phyloP scores from a whole-genome alignment of 805 yeast genomes.

The Pichia exigua region DNA sequence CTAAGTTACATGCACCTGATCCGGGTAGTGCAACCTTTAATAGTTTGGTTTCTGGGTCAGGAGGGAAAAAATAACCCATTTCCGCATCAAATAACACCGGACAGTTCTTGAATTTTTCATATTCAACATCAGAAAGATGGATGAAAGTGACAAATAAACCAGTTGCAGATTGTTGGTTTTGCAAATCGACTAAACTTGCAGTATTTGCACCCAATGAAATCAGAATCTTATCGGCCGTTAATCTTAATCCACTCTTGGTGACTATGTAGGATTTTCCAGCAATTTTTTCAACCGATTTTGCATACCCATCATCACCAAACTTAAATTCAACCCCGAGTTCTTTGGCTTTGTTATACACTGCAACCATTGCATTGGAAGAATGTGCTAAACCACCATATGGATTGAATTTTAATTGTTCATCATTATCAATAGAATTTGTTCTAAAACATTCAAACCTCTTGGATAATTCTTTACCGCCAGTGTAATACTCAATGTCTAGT shows the following conservation, averaged over 20 bases:
- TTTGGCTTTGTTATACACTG: slow-evolving; percentile 25
- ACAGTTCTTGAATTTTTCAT: slow-evolving; percentile 28
- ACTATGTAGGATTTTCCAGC: slow-evolving; percentile 1
- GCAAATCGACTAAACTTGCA: slow-evolving; percentile 28
- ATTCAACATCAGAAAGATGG: slow-evolving; percentile 14
- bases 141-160: neutral
- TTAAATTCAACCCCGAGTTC: slow-evolving; percentile 29
- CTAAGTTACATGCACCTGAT: slow-evolving; percentile 25
- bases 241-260: slow-evolving; percentile 18
- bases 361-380: slow-evolving; percentile 32
- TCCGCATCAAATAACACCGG: slow-evolving; percentile 40
- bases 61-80: slow-evolving; percentile 43
- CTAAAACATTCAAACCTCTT: slow-evolving; percentile 15
- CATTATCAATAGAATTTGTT: slow-evolving; percentile 10
- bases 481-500: slow-evolving; percentile 21
- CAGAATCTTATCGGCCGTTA: slow-evolving; percentile 30
- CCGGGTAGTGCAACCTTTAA: slow-evolving; percentile 35
- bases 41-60: slow-evolving; percentile 32
- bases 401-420: slow-evolving; percentile 21
- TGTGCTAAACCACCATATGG: slow-evolving; percentile 37
- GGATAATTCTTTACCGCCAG: slow-evolving; percentile 28
- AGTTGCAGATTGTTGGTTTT: slow-evolving; percentile 13
- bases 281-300: slow-evolving; percentile 11
- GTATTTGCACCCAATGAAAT: slow-evolving; percentile 36
- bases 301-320: slow-evolving; percentile 28